phyloP scores from a whole-genome alignment of 1,139 yeast species.

The Magnusiomyces clavatus region DNA sequence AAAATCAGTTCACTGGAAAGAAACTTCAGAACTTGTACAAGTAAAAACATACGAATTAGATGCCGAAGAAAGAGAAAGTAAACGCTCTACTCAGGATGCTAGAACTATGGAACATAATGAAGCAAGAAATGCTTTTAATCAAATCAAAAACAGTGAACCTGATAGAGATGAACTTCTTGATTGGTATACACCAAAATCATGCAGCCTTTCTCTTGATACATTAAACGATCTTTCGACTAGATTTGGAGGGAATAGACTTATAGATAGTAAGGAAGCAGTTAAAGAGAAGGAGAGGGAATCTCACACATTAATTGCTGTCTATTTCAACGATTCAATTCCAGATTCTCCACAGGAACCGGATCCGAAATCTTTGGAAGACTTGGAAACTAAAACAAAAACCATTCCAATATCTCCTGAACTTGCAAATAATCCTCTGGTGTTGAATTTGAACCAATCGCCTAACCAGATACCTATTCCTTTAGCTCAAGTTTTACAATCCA shows the following conservation, averaged over 20 bases:
- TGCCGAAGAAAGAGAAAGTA: slow-evolving; percentile 37
- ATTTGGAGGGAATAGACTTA: slow-evolving; percentile 27
- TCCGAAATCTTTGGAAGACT: slow-evolving; percentile 10
- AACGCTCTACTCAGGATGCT: slow-evolving; percentile 16
- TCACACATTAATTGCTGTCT: slow-evolving; percentile 23
- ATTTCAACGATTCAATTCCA: slow-evolving; percentile 24
- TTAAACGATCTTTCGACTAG: slow-evolving; percentile 20
- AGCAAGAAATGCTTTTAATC: slow-evolving; percentile 22
- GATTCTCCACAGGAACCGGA: slow-evolving; percentile 26
- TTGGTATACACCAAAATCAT: slow-evolving; percentile 28
- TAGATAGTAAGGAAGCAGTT: slow-evolving; percentile 25
- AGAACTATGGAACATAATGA: slow-evolving; percentile 27
- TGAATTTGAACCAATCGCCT: no score
- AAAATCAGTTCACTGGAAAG: slow-evolving; percentile 33
- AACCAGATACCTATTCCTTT: no score
- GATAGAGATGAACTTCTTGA: slow-evolving; percentile 25
- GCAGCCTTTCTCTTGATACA: slow-evolving; percentile 17
- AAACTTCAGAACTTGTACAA: slow-evolving; percentile 33
- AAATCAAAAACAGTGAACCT: neutral
- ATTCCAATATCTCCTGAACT: slow-evolving; percentile 15
- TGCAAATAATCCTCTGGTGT: neutral
- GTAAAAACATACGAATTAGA: slow-evolving; percentile 39
- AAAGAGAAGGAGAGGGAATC: slow-evolving; percentile 26
- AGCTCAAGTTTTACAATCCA: no score
- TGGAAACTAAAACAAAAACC: slow-evolving; percentile 9